Conservation (phyloP, 1,139 yeast genomes). For the Magnusiomyces tetraspermus region DNA sequence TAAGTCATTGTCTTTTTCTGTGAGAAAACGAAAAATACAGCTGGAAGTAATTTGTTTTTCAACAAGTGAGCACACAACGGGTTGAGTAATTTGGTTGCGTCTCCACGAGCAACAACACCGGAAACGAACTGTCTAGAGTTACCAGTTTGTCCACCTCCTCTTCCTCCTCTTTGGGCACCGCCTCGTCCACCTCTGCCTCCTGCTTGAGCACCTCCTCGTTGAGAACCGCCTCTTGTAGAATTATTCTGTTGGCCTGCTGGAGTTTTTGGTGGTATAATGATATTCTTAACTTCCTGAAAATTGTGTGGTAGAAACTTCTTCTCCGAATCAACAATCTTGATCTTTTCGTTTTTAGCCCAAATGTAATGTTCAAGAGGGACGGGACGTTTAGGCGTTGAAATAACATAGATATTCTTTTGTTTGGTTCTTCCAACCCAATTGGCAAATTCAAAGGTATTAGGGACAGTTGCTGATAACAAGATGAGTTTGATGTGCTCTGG, state of each 20-base stretch:
- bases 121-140: slow-evolving; percentile 24
- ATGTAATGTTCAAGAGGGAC: slow-evolving; percentile 83
- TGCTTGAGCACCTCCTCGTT: slow-evolving; percentile 20
- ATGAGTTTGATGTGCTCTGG: slow-evolving; percentile 78
- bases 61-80: slow-evolving; percentile 65
- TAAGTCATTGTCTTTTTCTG: slow-evolving; percentile 89
- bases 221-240: slow-evolving; percentile 20
- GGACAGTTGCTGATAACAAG: slow-evolving; percentile 78
- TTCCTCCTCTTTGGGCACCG: slow-evolving; percentile 27
- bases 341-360: slow-evolving; percentile 63
- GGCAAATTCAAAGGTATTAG: slow-evolving; percentile 95
- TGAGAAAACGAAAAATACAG: slow-evolving; percentile 86
- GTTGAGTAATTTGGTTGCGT: slow-evolving; percentile 31
- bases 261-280: slow-evolving; percentile 39
- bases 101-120: slow-evolving; percentile 17
- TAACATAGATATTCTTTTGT: slow-evolving; percentile 89
- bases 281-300: slow-evolving; percentile 52
- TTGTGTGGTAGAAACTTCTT: slow-evolving; percentile 59
- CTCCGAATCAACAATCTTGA: slow-evolving; percentile 64
- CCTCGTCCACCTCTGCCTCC: slow-evolving; percentile 22
- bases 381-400: slow-evolving; percentile 91
- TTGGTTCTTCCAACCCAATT: slow-evolving; percentile 98
- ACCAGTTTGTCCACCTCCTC: no score
- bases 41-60: slow-evolving; percentile 66
- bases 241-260: slow-evolving; percentile 18